Evolutionary conservation across 306 rosid genomes (phyloP).

Genomic region (Trifolium subterraneum): DNA sequence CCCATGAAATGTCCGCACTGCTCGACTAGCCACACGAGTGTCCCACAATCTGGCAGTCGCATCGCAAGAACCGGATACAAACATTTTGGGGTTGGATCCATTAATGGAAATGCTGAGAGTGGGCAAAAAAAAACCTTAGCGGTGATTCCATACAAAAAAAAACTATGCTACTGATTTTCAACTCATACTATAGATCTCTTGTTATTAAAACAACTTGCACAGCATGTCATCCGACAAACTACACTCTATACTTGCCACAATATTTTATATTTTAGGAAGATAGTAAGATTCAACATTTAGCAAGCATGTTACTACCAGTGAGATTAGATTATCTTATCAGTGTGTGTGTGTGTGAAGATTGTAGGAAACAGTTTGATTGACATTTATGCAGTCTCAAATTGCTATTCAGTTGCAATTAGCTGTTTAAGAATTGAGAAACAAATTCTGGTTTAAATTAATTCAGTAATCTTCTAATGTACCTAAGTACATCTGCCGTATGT

Average conservation of each 20-base stretch:
- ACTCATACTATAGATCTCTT: constrained; percentile 14
- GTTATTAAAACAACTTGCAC: constrained; percentile 16
- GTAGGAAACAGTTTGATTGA: constrained; percentile 9
- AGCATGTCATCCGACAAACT: constrained; percentile 21
- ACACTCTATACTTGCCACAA: constrained; percentile 1
- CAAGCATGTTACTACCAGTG: not conserved
- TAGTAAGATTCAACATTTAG: constrained; percentile 25
- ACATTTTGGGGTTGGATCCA: constrained; percentile 80
- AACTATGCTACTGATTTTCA: constrained; percentile 3
- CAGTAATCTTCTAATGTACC: constrained; percentile 56
- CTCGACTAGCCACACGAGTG: constrained; percentile 99
- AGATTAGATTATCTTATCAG: constrained; percentile 10
- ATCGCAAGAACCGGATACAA: constrained; percentile 98
- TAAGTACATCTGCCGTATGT: constrained; percentile 85
- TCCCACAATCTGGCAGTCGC: constrained; percentile 95
- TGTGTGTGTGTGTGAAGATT: not conserved
- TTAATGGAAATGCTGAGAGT: constrained; percentile 79
- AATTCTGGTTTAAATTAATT: constrained; percentile 26
- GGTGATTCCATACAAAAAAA: constrained; percentile 8
- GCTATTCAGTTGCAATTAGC: constrained; percentile 9
- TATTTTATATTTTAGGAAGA: constrained; percentile 10
- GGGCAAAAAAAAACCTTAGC: constrained; percentile 32
- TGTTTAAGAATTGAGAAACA: constrained; percentile 31
- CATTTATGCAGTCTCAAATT: constrained; percentile 20
- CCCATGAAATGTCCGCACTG: constrained; percentile 86